Evolutionary conservation across 306 rosid species (phyloP).

Genomic region (Oxytropis ochrocephala): DNA sequence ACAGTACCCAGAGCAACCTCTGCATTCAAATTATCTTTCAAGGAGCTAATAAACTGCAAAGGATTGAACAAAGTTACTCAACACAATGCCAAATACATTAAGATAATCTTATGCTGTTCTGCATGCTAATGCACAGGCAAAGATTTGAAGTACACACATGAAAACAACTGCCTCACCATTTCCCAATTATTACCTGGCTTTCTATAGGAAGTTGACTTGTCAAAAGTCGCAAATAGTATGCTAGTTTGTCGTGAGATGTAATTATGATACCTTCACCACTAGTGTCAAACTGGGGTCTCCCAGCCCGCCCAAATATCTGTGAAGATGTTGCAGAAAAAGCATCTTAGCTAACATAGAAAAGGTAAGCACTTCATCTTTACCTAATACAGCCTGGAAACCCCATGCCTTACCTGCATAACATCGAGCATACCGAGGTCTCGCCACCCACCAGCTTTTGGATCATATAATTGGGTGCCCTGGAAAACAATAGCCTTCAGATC

Average conservation of each 20-base stretch:
- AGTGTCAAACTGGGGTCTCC: slow-evolving; percentile 96
- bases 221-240: slow-evolving; percentile 80
- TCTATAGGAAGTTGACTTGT: slow-evolving; percentile 96
- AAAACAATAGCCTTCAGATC: slow-evolving; percentile 18
- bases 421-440: slow-evolving; percentile 97
- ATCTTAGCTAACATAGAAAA: slow-evolving; percentile 3
- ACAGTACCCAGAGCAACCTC: slow-evolving; percentile 99
- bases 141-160: neutral
- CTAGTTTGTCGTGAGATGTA: slow-evolving; percentile 86
- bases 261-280: slow-evolving; percentile 99
- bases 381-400: slow-evolving; percentile 10
- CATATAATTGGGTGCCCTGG: slow-evolving; percentile 94
- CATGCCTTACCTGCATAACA: slow-evolving; percentile 80
- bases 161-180: neutral
- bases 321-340: slow-evolving; percentile 20
- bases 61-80: slow-evolving; percentile 14
- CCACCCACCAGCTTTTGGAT: slow-evolving; percentile 99
- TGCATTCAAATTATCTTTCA: slow-evolving; percentile 96
- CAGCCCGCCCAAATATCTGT: slow-evolving; percentile 96
- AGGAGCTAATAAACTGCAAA: slow-evolving; percentile 85
- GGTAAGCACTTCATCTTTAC: neutral
- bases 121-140: neutral
- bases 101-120: neutral
- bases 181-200: slow-evolving; percentile 72
- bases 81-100: neutral